phyloP scores from a whole-genome alignment of 306 rosid species.

The Luffa aegyptiaca region DNA sequence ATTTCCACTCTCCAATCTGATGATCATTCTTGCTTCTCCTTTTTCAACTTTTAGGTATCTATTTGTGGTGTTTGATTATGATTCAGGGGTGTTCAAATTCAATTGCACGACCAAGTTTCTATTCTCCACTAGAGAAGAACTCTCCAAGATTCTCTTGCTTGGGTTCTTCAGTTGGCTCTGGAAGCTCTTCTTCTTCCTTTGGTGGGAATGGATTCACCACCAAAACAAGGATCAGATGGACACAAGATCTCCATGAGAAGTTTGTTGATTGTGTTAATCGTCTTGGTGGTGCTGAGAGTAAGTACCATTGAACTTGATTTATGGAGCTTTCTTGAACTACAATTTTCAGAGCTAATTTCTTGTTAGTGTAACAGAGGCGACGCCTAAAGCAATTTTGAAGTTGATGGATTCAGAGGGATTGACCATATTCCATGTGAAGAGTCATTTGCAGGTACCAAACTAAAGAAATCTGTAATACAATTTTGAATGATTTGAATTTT shows the following conservation, averaged over 20 bases:
- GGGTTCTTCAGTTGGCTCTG: neutral
- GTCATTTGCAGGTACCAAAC: slow-evolving; percentile 60
- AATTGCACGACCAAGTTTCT: neutral
- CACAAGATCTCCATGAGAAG: slow-evolving; percentile 86
- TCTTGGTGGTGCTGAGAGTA: slow-evolving; percentile 70
- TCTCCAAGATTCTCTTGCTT: neutral
- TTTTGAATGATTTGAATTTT: neutral
- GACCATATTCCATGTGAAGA: slow-evolving; percentile 82
- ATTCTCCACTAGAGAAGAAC: neutral
- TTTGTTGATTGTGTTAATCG: slow-evolving; percentile 72
- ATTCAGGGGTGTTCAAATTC: neutral
- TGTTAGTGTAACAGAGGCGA: slow-evolving; percentile 48
- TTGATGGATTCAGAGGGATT: slow-evolving; percentile 70
- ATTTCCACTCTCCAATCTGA: neutral
- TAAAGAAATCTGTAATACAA: neutral
- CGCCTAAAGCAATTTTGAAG: slow-evolving; percentile 74
- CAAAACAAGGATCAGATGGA: slow-evolving; percentile 80
- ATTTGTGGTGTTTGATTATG: neutral
- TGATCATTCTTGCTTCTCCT: neutral
- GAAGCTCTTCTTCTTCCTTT: slow-evolving; percentile 14
- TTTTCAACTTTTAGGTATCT: neutral
- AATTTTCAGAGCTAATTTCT: neutral
- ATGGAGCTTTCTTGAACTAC: neutral
- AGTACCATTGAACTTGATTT: neutral
- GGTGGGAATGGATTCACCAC: slow-evolving; percentile 25